Evolutionary conservation across 106 monocot species (phyloP), one percentile per base, ranked within the genome.

Genomic region (Amphibolis antarctica): DNA sequence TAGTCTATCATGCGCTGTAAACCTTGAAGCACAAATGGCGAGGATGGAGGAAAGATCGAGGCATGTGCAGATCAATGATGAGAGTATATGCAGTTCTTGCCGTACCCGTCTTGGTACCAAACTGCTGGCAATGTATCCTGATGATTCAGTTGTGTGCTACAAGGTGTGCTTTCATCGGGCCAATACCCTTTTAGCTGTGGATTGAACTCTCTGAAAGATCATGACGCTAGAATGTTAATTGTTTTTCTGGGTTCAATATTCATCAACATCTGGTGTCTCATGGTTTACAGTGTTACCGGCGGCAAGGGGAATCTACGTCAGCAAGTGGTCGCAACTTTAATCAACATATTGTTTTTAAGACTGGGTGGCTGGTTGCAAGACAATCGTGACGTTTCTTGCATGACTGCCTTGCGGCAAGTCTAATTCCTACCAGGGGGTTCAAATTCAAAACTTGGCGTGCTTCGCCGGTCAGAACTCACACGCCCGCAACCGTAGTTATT

Each of bases 41-140:
- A 98, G 87, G 76, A 62, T 91, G 29, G 98, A 98, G 63, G 98
- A 98, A 82, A 87, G 87, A 46, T 91, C 90, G 13, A 82, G 98
- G 76, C 71, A 85, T 75, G 91, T 91, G 28, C 91, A 87, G 59
- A 82, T 98, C 58, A 85, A 82, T 71, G 85, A 91, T 55, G 91
- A 98, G 69, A 91, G 80, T 18, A 76, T 81, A 4, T 98, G 98
- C 62, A 76, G 75, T 77, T 91, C 98, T 57, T 98, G 98, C 29
- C 84, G 77, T 53, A 64, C 98, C 17, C 91, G 86, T 44, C 91
- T 98, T 62, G 87, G 98, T 20, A 98, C 98, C 44, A 98, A 98
- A 66, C 77, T 98, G 29, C 83, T 91, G 77, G 98, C 88, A 5
- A 98, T 98, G 91, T 98, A 87, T 83, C 91, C 91, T 62, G 91